phyloP scores from a whole-genome alignment of 768 basidiomycete genomes.

The Collybia sp. region DNA sequence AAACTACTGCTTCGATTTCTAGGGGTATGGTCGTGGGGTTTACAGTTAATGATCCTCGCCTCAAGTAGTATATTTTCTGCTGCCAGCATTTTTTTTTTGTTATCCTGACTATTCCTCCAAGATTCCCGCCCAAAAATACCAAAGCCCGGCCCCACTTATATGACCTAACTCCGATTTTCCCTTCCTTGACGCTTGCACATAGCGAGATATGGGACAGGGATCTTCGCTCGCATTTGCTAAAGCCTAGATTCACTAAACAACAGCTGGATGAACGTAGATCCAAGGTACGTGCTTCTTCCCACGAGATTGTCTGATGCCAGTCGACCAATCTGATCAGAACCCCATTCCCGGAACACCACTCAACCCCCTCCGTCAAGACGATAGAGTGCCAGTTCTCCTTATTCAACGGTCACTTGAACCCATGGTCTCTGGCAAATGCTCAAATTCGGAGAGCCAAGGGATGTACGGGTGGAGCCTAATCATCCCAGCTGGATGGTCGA shows the following conservation, averaged over 20 bases:
- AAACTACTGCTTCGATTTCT: constrained; percentile 63
- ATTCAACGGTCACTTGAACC: constrained; percentile 69
- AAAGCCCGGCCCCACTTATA: constrained; percentile 30
- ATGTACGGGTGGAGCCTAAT: constrained; percentile 88
- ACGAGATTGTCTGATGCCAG: background rate
- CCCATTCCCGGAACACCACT: constrained; percentile 75
- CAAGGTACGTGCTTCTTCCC: constrained; percentile 40
- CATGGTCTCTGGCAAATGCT: constrained; percentile 7
- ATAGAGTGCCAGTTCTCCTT: constrained; percentile 79
- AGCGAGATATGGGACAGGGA: constrained; percentile 73
- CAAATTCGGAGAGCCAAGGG: constrained; percentile 27
- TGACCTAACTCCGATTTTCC: constrained; percentile 34
- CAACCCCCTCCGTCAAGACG: constrained; percentile 64
- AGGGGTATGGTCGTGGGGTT: constrained; percentile 76
- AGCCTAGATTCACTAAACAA: constrained; percentile 72
- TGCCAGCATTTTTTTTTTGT: background rate
- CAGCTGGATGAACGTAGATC: constrained; percentile 82
- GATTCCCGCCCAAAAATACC: constrained; percentile 82
- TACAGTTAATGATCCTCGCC: constrained; percentile 79
- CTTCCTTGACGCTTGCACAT: constrained; percentile 53
- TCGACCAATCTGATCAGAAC: constrained; percentile 37
- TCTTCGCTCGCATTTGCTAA: constrained; percentile 43
- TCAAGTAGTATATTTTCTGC: constrained; percentile 47
- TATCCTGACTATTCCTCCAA: constrained; percentile 21
- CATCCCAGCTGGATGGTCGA: constrained; percentile 85